Percentiles rank a stretch among this genome's conserved stretches.
Evolutionary conservation across 345 rosid genomes (phyloP).

Genomic region (Cardamine occulta): DNA sequence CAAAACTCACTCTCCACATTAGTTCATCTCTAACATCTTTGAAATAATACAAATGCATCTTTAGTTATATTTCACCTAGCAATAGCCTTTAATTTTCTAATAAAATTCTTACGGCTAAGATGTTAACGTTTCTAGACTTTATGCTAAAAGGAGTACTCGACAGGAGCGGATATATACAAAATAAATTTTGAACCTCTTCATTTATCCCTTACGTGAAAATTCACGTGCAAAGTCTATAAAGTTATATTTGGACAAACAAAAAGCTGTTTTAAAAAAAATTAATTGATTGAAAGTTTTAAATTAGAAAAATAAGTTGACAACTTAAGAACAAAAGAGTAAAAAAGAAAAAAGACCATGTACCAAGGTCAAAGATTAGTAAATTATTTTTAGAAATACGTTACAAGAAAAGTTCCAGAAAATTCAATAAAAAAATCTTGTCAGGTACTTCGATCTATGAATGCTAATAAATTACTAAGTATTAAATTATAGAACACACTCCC

Average conservation of each 20-base stretch:
- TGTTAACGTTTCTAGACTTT: slow-evolving; percentile 12
- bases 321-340: not conserved
- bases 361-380: slow-evolving; percentile 31
- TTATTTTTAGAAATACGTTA: slow-evolving; percentile 19
- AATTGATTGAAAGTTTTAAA: not conserved
- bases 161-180: slow-evolving; percentile 10
- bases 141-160: slow-evolving; percentile 24
- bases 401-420: slow-evolving; percentile 2
- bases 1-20: slow-evolving; percentile 1
- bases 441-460: slow-evolving; percentile 1
- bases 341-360: not conserved
- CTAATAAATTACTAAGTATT: slow-evolving; percentile 20
- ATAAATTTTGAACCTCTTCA: slow-evolving; percentile 25
- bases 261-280: not conserved
- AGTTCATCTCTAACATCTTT: slow-evolving; percentile 7
- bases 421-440: slow-evolving; percentile 26
- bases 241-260: slow-evolving; percentile 3
- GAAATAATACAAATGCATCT: not conserved
- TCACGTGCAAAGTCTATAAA: slow-evolving; percentile 42
- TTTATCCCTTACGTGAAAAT: slow-evolving; percentile 38
- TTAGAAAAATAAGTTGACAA: not conserved
- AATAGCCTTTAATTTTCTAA: not conserved
- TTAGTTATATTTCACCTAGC: too few relatives aligned
- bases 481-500: slow-evolving; percentile 23
- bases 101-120: not conserved